Percentiles rank a stretch among this genome's conserved stretches.
phyloP scores from a whole-genome alignment of 2,329 filamentous ascomycete genomes.

The Pseudogymnoascus sp. region DNA sequence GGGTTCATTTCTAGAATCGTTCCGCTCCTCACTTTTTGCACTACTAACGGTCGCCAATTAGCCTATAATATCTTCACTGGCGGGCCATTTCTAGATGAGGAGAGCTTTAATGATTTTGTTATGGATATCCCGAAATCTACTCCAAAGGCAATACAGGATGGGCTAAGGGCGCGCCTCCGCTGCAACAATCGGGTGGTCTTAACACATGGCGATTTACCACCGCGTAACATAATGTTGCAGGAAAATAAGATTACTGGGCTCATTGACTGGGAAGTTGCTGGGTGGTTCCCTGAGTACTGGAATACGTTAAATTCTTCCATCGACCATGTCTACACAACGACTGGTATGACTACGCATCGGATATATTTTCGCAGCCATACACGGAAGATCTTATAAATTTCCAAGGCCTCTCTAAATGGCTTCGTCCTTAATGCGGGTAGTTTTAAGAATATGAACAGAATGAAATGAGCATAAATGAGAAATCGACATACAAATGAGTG shows the following conservation, averaged over 20 bases:
- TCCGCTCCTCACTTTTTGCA: background rate
- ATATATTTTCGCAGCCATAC: background rate
- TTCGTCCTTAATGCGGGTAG: background rate
- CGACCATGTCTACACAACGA: background rate
- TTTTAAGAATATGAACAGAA: background rate
- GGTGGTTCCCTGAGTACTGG: slow-evolving; percentile 17
- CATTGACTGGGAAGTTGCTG: slow-evolving; percentile 15
- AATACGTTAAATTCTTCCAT: slow-evolving; percentile 12
- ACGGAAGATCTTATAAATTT: background rate
- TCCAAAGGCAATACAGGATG: background rate
- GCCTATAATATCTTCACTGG: background rate
- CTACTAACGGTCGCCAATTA: background rate
- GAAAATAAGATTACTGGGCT: slow-evolving; percentile 15
- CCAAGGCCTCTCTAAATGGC: background rate
- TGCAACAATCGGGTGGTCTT: background rate
- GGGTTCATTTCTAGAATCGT: background rate
- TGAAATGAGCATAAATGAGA: background rate
- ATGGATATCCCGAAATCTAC: background rate
- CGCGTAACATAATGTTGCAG: slow-evolving; percentile 14
- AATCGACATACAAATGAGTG: background rate
- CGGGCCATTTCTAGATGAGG: background rate
- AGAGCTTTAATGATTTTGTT: background rate
- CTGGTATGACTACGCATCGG: background rate
- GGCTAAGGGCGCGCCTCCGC: background rate
- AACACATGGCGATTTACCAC: slow-evolving; percentile 14